phyloP scores from a whole-genome alignment of 2,329 filamentous ascomycete genomes.

The Atkinsonella hypoxylon region DNA sequence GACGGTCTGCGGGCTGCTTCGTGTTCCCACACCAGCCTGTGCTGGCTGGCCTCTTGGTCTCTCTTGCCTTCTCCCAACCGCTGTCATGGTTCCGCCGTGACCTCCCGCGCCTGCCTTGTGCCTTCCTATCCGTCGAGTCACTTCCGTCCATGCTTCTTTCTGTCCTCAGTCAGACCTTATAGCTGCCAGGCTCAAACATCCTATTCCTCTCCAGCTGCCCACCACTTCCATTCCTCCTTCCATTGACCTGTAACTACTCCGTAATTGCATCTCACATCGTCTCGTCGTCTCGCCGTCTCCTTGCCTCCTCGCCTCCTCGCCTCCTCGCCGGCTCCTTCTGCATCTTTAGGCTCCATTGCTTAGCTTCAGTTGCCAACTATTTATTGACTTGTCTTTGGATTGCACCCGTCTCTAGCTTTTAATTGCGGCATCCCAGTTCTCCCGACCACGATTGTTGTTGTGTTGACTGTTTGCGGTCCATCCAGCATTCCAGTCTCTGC shows the following conservation, averaged over 20 bases:
- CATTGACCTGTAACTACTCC: neutral
- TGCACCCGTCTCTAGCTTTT: neutral
- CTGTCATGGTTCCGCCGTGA: neutral
- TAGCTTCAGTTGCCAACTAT: neutral
- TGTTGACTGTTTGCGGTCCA: slow-evolving; percentile 8
- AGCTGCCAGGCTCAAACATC: neutral
- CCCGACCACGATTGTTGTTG: neutral
- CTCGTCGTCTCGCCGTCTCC: slow-evolving; percentile 1
- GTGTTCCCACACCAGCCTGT: neutral
- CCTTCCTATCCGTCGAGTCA: too few relatives aligned
- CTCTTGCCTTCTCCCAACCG: neutral
- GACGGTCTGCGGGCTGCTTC: neutral
- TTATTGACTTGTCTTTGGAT: neutral
- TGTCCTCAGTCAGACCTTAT: too few relatives aligned
- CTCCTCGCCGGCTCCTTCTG: neutral
- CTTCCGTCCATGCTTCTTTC: too few relatives aligned
- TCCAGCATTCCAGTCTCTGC: slow-evolving; percentile 10
- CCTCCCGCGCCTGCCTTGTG: too few relatives aligned
- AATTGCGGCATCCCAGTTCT: neutral
- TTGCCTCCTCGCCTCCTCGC: slow-evolving; percentile 14
- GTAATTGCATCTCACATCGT: neutral
- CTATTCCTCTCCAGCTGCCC: neutral
- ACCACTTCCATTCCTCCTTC: neutral
- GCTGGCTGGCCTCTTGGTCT: too few relatives aligned
- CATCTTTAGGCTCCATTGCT: neutral